phyloP scores from a whole-genome alignment of 1,284 basidiomycete genomes.

The Apiotrichum akiyoshidainum region DNA sequence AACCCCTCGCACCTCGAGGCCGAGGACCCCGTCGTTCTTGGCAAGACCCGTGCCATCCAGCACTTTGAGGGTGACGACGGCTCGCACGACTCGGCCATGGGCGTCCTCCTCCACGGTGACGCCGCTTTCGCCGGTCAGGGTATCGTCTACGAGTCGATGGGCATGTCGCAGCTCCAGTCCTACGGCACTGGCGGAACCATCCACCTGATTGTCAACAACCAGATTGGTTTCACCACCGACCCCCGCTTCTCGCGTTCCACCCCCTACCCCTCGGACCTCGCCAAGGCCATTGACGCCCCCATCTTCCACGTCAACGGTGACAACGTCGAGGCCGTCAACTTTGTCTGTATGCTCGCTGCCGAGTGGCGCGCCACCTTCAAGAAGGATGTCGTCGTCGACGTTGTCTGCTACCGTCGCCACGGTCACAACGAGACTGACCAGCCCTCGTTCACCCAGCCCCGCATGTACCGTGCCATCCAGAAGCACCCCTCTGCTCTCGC shows the following conservation, averaged over 20 bases:
- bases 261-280: conserved; percentile 98
- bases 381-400: conserved; percentile 97
- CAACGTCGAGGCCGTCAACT: conserved; percentile 96
- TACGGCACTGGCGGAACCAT: conserved; percentile 98
- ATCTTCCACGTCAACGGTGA: conserved; percentile 99
- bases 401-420: conserved; percentile 97
- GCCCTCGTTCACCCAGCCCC: conserved; percentile 96
- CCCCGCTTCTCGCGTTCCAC: conserved; percentile 97
- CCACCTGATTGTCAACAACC: conserved; percentile 99
- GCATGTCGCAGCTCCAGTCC: conserved; percentile 89
- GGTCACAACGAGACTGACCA: conserved; percentile 99
- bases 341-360: conserved; percentile 95
- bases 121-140: conserved; percentile 99
- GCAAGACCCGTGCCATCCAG: conserved; percentile 95
- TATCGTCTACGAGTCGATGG: conserved; percentile 99
- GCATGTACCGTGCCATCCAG: conserved; percentile 97
- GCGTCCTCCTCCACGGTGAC: conserved; percentile 93
- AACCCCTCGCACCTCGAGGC: conserved; percentile 89
- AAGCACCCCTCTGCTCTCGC: conserved; percentile 90
- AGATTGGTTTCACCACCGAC: conserved; percentile 99
- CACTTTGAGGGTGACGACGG: conserved; percentile 86
- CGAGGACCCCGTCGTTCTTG: conserved; percentile 94
- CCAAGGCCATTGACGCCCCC: conserved; percentile 96
- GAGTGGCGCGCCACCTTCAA: conserved; percentile 98
- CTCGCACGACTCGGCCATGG: conserved; percentile 79